Conservation (phyloP, 163 green algal species). For the Coccomyxa subellipsoidea region DNA sequence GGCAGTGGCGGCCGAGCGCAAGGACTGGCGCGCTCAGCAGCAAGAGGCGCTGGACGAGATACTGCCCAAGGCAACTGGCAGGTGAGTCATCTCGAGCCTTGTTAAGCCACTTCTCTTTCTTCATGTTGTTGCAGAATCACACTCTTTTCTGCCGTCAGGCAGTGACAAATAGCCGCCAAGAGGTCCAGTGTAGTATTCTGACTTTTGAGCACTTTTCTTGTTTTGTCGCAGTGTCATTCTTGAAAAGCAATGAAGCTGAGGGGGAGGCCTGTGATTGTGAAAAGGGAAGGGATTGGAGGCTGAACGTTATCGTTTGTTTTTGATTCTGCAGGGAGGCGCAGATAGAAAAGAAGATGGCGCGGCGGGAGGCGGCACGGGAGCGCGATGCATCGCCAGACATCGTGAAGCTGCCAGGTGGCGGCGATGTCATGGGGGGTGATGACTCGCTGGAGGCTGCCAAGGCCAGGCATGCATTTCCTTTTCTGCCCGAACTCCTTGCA, state of each 20-base stretch:
- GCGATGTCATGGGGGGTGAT: conserved; percentile 50
- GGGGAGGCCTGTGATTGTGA: too few species aligned
- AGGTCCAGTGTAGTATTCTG: too few species aligned
- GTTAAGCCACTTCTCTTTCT: too few species aligned
- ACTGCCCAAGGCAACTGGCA: conserved; percentile 58
- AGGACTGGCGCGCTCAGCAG: conserved; percentile 42
- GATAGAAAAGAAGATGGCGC: conserved; percentile 55
- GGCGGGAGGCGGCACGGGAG: conserved; percentile 45
- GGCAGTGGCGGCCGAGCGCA: conserved; percentile 20
- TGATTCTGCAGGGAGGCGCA: conserved; percentile 41
- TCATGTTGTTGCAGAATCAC: too few species aligned
- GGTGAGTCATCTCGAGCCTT: conserved; percentile 24
- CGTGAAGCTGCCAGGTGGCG: conserved; percentile 32
- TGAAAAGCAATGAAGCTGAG: too few species aligned
- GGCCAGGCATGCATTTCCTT: conserved; percentile 28
- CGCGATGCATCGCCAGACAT: conserved; percentile 46
- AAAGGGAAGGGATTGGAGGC: too few species aligned
- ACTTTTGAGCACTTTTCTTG: too few species aligned
- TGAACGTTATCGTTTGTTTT: too few species aligned
- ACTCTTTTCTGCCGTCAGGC: too few species aligned
- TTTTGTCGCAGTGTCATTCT: too few species aligned
- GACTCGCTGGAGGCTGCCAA: conserved; percentile 56
- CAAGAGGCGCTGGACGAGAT: conserved; percentile 58
- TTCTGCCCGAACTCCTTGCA: background rate
- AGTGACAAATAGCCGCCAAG: too few species aligned